Evolutionary conservation across 495 filamentous ascomycete genomes (phyloP).

Genomic region (Neurospora pannonica): DNA sequence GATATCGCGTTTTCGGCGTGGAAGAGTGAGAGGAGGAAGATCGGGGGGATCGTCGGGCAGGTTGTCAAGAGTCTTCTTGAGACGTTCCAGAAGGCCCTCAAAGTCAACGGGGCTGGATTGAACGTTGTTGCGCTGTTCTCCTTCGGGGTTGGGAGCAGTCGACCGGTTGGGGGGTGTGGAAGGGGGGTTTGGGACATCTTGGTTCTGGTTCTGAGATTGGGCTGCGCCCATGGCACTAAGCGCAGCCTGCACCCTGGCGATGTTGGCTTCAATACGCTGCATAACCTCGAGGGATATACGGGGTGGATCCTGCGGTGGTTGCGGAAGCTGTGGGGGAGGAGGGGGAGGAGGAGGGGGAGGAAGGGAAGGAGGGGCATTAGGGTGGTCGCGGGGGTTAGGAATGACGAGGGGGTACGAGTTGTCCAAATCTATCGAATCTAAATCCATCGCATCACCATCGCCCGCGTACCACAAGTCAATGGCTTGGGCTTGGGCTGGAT

Average conservation of each 20-base stretch:
- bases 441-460: neutral
- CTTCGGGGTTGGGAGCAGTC: neutral
- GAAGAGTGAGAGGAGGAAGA: neutral
- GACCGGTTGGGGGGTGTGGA: neutral
- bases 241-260: neutral
- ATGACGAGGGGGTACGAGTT: neutral
- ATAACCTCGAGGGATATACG: neutral
- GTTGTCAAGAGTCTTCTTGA: neutral
- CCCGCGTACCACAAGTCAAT: neutral
- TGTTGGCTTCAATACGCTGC: neutral
- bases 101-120: neutral
- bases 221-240: neutral
- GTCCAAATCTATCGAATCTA: neutral
- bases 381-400: neutral
- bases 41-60: neutral
- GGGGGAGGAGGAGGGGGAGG: neutral
- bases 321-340: neutral
- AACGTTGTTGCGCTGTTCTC: neutral
- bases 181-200: neutral
- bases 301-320: neutral
- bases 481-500: neutral
- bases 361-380: neutral
- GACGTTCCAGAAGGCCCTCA: neutral
- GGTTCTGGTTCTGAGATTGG: neutral
- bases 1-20: neutral